phyloP scores from a whole-genome alignment of 2,329 filamentous ascomycete genomes.

The Emergomyces africanus region DNA sequence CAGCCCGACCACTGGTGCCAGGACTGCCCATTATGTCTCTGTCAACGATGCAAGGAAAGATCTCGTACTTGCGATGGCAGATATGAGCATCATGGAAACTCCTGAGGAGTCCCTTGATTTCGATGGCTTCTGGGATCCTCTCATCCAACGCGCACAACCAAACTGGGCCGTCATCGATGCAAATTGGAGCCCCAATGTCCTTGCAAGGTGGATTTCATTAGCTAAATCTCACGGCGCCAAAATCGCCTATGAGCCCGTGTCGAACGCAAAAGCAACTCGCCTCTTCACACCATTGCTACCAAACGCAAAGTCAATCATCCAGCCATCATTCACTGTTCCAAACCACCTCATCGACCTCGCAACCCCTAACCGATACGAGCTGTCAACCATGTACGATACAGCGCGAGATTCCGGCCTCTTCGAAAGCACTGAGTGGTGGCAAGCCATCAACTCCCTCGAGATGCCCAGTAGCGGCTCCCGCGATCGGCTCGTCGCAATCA shows the following conservation, averaged over 20 bases:
- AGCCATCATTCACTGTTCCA: constrained; percentile 39
- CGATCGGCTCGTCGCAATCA: constrained; percentile 57
- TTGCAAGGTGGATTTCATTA: constrained; percentile 55
- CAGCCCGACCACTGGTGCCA: constrained; percentile 38
- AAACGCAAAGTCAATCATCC: constrained; percentile 16
- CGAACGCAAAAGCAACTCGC: constrained; percentile 59
- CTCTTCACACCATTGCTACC: constrained; percentile 40
- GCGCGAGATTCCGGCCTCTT: constrained; percentile 57
- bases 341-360: constrained; percentile 54
- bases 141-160: constrained; percentile 46
- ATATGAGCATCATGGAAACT: constrained; percentile 69
- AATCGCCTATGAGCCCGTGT: constrained; percentile 82
- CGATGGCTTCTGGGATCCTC: constrained; percentile 46
- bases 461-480: constrained; percentile 57
- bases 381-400: constrained; percentile 62
- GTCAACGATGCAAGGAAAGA: constrained; percentile 76
- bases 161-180: constrained; percentile 74
- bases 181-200: constrained; percentile 61
- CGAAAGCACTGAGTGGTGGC: constrained; percentile 62
- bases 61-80: constrained; percentile 85
- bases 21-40: constrained; percentile 84
- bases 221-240: constrained; percentile 44
- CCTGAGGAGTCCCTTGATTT: constrained; percentile 30
- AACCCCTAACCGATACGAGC: constrained; percentile 73
- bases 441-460: constrained; percentile 63